Evolutionary conservation across 2,329 filamentous ascomycete species (phyloP), one percentile per base, ranked within the genome.

Genomic region (Neonectria ditissima): DNA sequence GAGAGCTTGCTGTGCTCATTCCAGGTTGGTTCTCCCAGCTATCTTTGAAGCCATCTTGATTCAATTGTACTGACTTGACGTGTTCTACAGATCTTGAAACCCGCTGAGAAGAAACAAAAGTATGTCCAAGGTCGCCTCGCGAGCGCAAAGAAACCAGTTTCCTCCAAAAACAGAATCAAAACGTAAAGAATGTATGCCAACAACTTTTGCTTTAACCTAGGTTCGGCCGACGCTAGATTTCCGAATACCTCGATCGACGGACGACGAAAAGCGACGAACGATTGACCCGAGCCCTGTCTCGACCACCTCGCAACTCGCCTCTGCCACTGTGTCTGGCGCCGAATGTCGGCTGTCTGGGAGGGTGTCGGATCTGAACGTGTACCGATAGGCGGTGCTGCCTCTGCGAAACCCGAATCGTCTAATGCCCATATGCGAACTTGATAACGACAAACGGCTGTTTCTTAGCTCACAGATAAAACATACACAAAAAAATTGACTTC

Each of bases 91-190:
- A 98, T 99, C 79, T 87, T 99, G 85, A 99, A 98, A 87, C 96
- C 96, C 78, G 96, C 96, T 82, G 96, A 99, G 89, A 99, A 99
- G 91, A 99, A 99, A 91, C 95, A 97, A 93, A 98, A 98, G 94
- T 98, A 97, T 87, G 94, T 97, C 79, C 87, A 89, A 84, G 86
- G 86, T 84, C 86, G 87, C 84, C 86, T 91, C 82, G 89, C 87
- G 83, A 86, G 87, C 83, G 63, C 66, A 66, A 70, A 69, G 69
- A 72, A 70, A 67, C 66, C 71, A 67, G 64, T 56, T 67, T 67
- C 62, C 65, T 66, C 72, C 68, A 71, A 62, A 28, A 54, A 55
- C 62, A 71, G 69, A 51, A 66, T 69, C 55, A 73, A 67, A 44
- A 61, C 61, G 57, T 75, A 63, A 71, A 72, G 55, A 68, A 65